These are phyloP conservation scores for Paspalum vaginatum DNA, from an alignment of 176 grass and related monocot species.

Conservation along the genomic window DNA sequence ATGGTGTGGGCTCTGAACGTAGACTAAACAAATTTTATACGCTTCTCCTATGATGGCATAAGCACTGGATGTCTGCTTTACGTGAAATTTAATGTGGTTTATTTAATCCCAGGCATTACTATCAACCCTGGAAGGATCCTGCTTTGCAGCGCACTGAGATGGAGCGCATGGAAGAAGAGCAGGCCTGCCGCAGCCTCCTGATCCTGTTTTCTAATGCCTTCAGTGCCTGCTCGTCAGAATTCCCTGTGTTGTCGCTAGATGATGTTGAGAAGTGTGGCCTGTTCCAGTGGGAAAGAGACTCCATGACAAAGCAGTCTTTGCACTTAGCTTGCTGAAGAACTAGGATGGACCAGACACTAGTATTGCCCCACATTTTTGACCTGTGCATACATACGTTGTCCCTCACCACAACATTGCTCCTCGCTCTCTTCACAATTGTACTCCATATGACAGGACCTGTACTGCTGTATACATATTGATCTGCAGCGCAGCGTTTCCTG, in stretches of 20 bases:
- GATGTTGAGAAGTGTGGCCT: constrained; percentile 54
- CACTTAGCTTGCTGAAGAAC: constrained; percentile 11
- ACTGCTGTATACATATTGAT: neutral
- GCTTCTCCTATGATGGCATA: neutral
- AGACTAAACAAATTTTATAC: neutral
- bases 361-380: neutral
- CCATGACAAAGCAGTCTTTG: constrained; percentile 18
- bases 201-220: constrained; percentile 67
- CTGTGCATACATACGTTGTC: neutral
- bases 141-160: constrained; percentile 40
- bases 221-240: constrained; percentile 23
- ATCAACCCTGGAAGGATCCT: constrained; percentile 71
- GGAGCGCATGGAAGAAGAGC: constrained; percentile 69
- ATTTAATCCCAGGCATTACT: constrained; percentile 65
- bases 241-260: constrained; percentile 48
- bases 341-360: neutral
- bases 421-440: neutral
- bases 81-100: neutral
- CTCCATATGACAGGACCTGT: neutral
- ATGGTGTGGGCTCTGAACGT: constrained; percentile 61
- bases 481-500: neutral
- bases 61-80: neutral
- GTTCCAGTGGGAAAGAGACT: constrained; percentile 66
- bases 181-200: constrained; percentile 73
- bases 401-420: neutral